Base-by-base conservation (phyloP, 441 rosid species). In the Manihot esculenta region DNA sequence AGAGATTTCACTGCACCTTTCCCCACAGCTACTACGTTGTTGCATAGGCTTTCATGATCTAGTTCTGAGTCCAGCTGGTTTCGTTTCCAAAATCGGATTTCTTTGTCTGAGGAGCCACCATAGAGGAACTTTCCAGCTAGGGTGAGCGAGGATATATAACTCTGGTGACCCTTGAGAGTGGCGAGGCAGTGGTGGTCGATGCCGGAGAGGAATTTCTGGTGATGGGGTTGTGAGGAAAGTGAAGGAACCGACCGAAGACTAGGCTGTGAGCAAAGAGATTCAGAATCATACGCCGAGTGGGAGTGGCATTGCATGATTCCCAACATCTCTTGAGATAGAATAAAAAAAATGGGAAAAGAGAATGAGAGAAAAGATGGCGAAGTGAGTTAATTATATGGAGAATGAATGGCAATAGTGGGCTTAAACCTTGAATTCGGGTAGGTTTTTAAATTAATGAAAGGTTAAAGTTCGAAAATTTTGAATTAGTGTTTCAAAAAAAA, bases 1-100 rank as follows among this genome's bases (percentile, higher is more conserved):
- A 94, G 68, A 15, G 92, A 92, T 76, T 92, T 94, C 69, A 92
- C 97, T 7, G 97, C 88, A 45, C 97, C 97, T 47, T 82, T 79
- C 12, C 92, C 90, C 0, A 64, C 81, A 3, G 85, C 82, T 58
- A 86, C 79, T 10, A 76, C 73, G 74, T 62, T 85, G 62, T 70
- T 71, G n/a, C 57, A 68, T 49, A 55, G 24, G 63, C 72, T 64
- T 30, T 85, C 79, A 24, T 75, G 41, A 70, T 84, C 81, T 20
- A 66, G 75, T 1, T 86, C 78, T 8, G 63, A 72, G 62, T 75
- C 79, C 11, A 83, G 68, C 64, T 85, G 64, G 63, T 74, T 70
- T 60, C 83, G 73, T 35, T 80, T 80, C 97, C 96, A 93, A 33
- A 77, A 81, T 38, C 93, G 80, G 55, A 93, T 89, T 77, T 86